Evolutionary conservation across 257 asterid genomes (phyloP), one percentile per base, ranked within the genome.

Genomic region (Ballota nigra): DNA sequence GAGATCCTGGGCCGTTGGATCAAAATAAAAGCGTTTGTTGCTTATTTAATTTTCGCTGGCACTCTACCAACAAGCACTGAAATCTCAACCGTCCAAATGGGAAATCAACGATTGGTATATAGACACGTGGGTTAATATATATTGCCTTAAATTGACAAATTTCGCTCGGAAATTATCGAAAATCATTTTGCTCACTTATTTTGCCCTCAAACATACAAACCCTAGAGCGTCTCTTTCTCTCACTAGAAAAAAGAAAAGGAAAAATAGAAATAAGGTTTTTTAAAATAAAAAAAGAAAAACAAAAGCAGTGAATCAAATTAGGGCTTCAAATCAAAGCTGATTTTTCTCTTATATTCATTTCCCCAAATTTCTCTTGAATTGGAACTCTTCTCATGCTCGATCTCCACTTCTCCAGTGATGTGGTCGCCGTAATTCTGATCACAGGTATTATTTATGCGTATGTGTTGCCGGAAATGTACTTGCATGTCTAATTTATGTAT

Each of bases 301-400:
- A 62, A 38, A 65, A 49, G 52, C 60, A 62, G 79, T 74, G 80
- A 81, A 83, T 80, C 86, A 84, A 81, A 77, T 85, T 86, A 82
- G 97, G 96, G 96, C 85, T 90, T 83, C 85, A 77, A 83, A 88
- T 82, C 83, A 72, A 66, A 81, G 70, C 76, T 66, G 68, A 56
- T 38, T 75, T 74, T 57, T 62, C 68, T 71, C 78, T 36, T 59
- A 64, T 18, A 64, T 18, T 45, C 75, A 62, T 51, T 68, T 34
- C 72, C 64, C 58, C 69, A 63, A 72, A 76, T 80, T 81, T 41
- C 73, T 19, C 76, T 56, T 71, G 68, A 83, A 77, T 86, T 77
- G 52, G 64, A 77, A 74, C 74, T 23, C 65, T 67, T 55, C 41
- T 43, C 47, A 43, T 71, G 79, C 79, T 80, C 81, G 88, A 89